Percentiles rank a stretch among this genome's conserved stretches.
phyloP scores from a whole-genome alignment of 805 yeast species.

The Candida ficus region DNA sequence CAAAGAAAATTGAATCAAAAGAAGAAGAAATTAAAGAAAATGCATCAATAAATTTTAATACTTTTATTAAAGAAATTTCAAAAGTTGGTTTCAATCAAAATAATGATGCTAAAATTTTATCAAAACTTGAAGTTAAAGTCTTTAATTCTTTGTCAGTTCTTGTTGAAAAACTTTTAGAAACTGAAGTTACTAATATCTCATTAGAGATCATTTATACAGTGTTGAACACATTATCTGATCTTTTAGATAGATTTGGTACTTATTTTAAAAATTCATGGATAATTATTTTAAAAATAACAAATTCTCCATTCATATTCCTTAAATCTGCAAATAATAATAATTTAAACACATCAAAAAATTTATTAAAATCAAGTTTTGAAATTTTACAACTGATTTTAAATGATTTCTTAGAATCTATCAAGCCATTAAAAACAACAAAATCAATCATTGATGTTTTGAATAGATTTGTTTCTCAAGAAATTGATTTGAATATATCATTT shows the following conservation, averaged over 20 bases:
- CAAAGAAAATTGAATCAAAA: slow-evolving; percentile 38
- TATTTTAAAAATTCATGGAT: slow-evolving; percentile 66
- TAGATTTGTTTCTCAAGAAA: slow-evolving; percentile 64
- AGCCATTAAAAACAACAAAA: slow-evolving; percentile 57
- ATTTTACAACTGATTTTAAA: slow-evolving; percentile 79
- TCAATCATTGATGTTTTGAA: slow-evolving; percentile 66
- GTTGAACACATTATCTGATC: slow-evolving; percentile 58
- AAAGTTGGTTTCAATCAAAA: slow-evolving; percentile 13
- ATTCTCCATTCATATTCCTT: slow-evolving; percentile 50
- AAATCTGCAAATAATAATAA: slow-evolving; percentile 13
- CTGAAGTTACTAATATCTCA: slow-evolving; percentile 36
- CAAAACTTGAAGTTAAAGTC: slow-evolving; percentile 41
- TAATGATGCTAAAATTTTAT: slow-evolving; percentile 2
- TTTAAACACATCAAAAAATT: slow-evolving; percentile 17
- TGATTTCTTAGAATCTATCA: slow-evolving; percentile 67
- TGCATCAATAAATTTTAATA: slow-evolving; percentile 47
- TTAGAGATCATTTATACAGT: slow-evolving; percentile 61
- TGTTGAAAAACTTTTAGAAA: slow-evolving; percentile 35
- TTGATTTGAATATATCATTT: slow-evolving; percentile 82
- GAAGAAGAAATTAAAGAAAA: background rate
- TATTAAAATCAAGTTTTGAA: slow-evolving; percentile 69
- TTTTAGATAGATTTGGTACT: slow-evolving; percentile 77
- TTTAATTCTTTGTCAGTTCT: slow-evolving; percentile 44
- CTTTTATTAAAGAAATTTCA: slow-evolving; percentile 35
- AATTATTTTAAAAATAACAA: slow-evolving; percentile 53